Evolutionary conservation across 163 green algal genomes (phyloP), one percentile per base, ranked within the genome.

Genomic region (Scenedesmus sp.): DNA sequence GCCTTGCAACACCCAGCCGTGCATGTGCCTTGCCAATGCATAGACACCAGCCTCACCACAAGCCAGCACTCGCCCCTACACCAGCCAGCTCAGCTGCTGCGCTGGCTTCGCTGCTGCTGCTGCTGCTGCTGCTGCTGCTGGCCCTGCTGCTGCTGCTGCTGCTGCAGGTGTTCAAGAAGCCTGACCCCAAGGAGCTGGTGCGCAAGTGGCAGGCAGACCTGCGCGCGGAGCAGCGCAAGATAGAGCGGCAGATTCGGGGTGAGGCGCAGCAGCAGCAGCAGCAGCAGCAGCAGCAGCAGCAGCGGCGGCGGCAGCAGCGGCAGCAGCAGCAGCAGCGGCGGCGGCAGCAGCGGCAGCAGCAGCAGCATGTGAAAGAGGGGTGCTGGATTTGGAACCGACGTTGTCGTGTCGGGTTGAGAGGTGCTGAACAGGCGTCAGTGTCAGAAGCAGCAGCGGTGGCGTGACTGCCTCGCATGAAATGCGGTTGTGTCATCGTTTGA

Each of bases 171-270:
- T 93, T 93, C 90, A 93, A 91, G 79, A 91, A 96, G 84, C 89
- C 93, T 8, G 97, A 99, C 62, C 98, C 98, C 0, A 98, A 98
- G 87, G 95, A 98, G 94, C 89, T 99, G 3, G 96, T 99, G 2
- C 92, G 98, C 0, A 99, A 99, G 86, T 99, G 98, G 97, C 97
- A 99, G 95, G 54, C 91, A 0, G 89, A 96, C 16, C 92, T 99
- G 10, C 94, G 98, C 16, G 90, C 83, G 15, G 95, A 99, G 91
- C 94, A 96, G 81, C 93, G 98, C 0, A 88, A 88, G 7, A 87
- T 99, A 34, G 97, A 99, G 15, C 92, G 97, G 18, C 94, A 98
- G 85, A 96, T 99, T 7, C 81, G 95, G 81, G 96, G 94, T 94
- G 84, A 16, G 88, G 10, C 5, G 79, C 79, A 6, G 52, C 34